Evolutionary conservation across 805 yeast species (phyloP), one percentile per base, ranked within the genome.

Genomic region (Wickerhamiella allomyrinae): DNA sequence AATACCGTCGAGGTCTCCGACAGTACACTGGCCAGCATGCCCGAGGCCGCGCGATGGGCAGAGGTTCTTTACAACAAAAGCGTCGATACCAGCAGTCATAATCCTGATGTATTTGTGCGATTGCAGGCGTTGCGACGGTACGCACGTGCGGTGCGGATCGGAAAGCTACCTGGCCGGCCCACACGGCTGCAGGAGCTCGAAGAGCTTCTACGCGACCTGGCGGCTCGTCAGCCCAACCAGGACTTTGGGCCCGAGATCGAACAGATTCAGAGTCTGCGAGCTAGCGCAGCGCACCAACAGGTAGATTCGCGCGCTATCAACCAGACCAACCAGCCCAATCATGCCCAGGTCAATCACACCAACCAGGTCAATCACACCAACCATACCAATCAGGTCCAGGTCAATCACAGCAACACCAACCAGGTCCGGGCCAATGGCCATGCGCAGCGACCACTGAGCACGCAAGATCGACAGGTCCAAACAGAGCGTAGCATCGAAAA

Each of bases 31-130:
- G 23, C 23, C 38, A 21, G 34, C n/a, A 34, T 41, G 31, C 41
- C 34, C 21, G 47, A 44, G 17, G 47, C 44, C 7, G 44, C 44
- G 2, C 19, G 40, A 7, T 44, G 47, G 47, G 47, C 47, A 6
- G 23, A 41, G 21, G 21, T 34, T 6, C 17, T 34, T 14, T 34
- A 34, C 37, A 34, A 34, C 21, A 20, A 34, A 15, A 20, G 23
- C 23, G 21, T 34, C 24, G 25, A 34, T 17, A 27, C 24, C 24
- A 5, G 23, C 17, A 20, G 5, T 13, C 37, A 20, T 8, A 21
- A 20, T 17, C 37, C 25, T 27, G 31, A 27, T n/a, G 31, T 27
- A 7, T 27, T 27, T 27, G 31, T 27, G 17, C 15, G 31, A 17
- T 17, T 27, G 31, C 31, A 27, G 31, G 31, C 31, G 11, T n/a